Evolutionary conservation across 331 rosid species (phyloP).

Genomic region (Prunus yedoensis): DNA sequence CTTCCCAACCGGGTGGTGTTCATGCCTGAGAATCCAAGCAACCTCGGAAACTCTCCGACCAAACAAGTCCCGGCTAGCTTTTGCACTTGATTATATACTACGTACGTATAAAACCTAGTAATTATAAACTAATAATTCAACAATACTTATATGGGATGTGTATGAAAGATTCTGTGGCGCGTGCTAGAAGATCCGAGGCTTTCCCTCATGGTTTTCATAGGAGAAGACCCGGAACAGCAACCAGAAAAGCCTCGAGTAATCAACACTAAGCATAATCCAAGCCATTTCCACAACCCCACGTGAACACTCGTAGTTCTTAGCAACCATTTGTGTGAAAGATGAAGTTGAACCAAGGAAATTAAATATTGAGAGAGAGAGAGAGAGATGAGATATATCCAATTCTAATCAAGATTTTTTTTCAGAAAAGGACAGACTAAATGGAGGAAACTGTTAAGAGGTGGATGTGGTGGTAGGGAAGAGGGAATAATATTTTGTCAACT

Average conservation of each 20-base stretch:
- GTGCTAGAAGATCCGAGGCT: constrained; percentile 84
- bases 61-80: background rate
- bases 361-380: background rate
- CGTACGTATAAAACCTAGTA: background rate
- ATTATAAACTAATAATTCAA: background rate
- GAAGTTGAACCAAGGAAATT: background rate
- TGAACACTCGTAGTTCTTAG: constrained; percentile 37
- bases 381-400: background rate
- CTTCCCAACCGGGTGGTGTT: constrained; percentile 40
- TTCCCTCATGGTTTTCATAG: constrained; percentile 73
- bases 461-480: constrained; percentile 16
- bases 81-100: background rate
- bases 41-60: background rate
- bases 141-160: no score
- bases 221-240: constrained; percentile 59
- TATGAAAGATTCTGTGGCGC: background rate
- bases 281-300: constrained; percentile 50
- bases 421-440: background rate
- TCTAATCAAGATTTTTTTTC: background rate
- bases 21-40: constrained; percentile 31
- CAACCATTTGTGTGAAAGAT: constrained; percentile 42
- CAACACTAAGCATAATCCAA: constrained; percentile 56
- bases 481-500: constrained; percentile 16
- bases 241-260: constrained; percentile 70
- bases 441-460: constrained; percentile 16